Evolutionary conservation across 2,329 filamentous ascomycete species (phyloP).

Genomic region (Fusarium virguliforme): DNA sequence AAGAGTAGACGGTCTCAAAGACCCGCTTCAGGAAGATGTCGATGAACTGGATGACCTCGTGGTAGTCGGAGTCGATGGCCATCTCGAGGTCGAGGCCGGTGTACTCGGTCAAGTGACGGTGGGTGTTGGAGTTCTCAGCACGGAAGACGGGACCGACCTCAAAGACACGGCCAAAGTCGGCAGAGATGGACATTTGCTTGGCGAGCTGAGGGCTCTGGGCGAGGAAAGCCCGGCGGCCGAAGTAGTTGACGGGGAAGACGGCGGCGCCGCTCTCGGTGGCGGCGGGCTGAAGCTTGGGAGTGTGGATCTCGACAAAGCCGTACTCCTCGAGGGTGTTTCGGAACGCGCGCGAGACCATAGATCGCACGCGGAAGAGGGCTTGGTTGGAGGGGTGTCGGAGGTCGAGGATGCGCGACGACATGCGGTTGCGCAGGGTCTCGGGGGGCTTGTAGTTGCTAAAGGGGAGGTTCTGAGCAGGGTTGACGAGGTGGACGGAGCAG

Average conservation of each 20-base stretch:
- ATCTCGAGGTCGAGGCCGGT: slow-evolving; percentile 95
- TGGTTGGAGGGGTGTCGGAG: slow-evolving; percentile 89
- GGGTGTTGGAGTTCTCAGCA: slow-evolving; percentile 95
- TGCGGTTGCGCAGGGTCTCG: slow-evolving; percentile 77
- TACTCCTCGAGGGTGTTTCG: slow-evolving; percentile 80
- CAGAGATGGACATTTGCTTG: slow-evolving; percentile 93
- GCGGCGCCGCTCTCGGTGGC: slow-evolving; percentile 93
- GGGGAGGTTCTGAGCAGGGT: slow-evolving; percentile 65
- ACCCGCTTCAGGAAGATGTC: slow-evolving; percentile 88
- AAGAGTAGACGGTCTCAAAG: slow-evolving; percentile 60
- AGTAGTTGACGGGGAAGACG: slow-evolving; percentile 94
- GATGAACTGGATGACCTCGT: slow-evolving; percentile 85
- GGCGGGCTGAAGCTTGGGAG: slow-evolving; percentile 89
- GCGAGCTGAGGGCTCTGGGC: slow-evolving; percentile 93
- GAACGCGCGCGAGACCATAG: slow-evolving; percentile 85
- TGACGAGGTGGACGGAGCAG: slow-evolving; percentile 67
- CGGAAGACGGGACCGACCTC: slow-evolving; percentile 83
- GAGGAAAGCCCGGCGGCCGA: slow-evolving; percentile 87
- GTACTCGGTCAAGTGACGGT: slow-evolving; percentile 94
- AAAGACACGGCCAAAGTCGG: slow-evolving; percentile 91
- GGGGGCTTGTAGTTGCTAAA: slow-evolving; percentile 75
- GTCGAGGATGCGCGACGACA: slow-evolving; percentile 86
- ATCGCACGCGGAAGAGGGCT: slow-evolving; percentile 89
- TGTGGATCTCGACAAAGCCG: slow-evolving; percentile 94
- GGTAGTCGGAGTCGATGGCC: slow-evolving; percentile 90